Conservation (phyloP, 306 rosid genomes). For the Castanospermum australe region DNA sequence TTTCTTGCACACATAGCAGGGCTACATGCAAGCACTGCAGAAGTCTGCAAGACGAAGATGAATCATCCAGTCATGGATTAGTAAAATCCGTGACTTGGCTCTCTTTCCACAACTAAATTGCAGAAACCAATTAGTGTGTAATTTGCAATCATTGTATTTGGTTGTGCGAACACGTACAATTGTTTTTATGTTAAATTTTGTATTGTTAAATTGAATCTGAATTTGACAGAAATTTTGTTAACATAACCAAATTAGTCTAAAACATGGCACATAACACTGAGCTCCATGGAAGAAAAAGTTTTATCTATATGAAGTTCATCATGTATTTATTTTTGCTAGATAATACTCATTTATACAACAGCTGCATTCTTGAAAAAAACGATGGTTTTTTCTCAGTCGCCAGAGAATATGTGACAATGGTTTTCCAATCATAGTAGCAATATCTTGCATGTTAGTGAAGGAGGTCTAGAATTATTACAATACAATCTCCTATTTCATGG, state of each 20-base stretch:
- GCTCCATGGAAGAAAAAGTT: not conserved
- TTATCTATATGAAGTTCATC: not conserved
- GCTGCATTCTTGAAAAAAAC: not conserved
- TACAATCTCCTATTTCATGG: not conserved
- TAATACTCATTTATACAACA: not conserved
- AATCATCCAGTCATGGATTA: slow-evolving; percentile 45
- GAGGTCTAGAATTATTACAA: not conserved
- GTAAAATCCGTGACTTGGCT: slow-evolving; percentile 34
- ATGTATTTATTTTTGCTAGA: too few relatives aligned
- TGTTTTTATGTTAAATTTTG: too few relatives aligned
- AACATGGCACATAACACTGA: not conserved
- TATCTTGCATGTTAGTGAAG: not conserved
- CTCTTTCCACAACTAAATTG: slow-evolving; percentile 29
- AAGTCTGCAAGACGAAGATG: slow-evolving; percentile 28
- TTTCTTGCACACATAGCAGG: slow-evolving; percentile 47
- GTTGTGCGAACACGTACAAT: too few relatives aligned
- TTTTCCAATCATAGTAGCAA: not conserved
- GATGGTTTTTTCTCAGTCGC: not conserved
- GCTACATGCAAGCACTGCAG: slow-evolving; percentile 47
- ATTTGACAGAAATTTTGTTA: too few relatives aligned
- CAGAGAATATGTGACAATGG: not conserved
- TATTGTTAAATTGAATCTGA: too few relatives aligned
- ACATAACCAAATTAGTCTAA: too few relatives aligned
- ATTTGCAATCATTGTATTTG: too few relatives aligned
- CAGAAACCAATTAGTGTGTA: not conserved